A percentile compares a stretch with the other conserved stretches of the same genome.
phyloP scores from a whole-genome alignment of 345 rosid species.

The Ceriops decandra region DNA sequence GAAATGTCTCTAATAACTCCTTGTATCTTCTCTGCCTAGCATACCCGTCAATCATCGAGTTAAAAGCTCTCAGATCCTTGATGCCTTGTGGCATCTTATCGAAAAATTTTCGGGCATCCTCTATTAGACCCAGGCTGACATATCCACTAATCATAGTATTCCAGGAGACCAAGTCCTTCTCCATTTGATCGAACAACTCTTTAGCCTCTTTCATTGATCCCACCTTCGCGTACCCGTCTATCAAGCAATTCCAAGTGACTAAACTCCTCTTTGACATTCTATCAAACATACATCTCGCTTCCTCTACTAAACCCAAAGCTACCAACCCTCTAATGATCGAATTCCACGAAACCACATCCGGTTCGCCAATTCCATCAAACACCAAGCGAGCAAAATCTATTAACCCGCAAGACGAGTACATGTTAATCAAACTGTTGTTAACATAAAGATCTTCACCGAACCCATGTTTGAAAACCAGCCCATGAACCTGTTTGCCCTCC shows the following conservation, averaged over 20 bases:
- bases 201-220: slow-evolving; percentile 11
- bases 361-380: slow-evolving; percentile 5
- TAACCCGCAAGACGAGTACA: slow-evolving; percentile 9
- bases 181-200: slow-evolving; percentile 13
- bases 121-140: slow-evolving; percentile 8
- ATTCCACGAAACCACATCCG: slow-evolving; percentile 19
- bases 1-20: slow-evolving; percentile 3
- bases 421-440: slow-evolving; percentile 16
- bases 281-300: slow-evolving; percentile 8
- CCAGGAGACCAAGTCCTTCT: slow-evolving; percentile 16
- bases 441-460: slow-evolving; percentile 19
- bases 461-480: slow-evolving; percentile 16
- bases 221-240: slow-evolving; percentile 10
- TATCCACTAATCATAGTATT: slow-evolving; percentile 18
- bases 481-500: slow-evolving; percentile 17
- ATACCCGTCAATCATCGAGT: slow-evolving; percentile 20
- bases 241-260: slow-evolving; percentile 24
- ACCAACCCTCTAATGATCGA: slow-evolving; percentile 9
- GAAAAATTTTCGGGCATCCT: slow-evolving; percentile 9
- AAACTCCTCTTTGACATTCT: slow-evolving; percentile 15
- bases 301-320: slow-evolving; percentile 12
- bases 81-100: slow-evolving; percentile 3
- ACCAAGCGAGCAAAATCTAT: slow-evolving; percentile 6
- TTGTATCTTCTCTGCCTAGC: slow-evolving; percentile 9
- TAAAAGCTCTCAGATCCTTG: slow-evolving; percentile 15